Conservation (phyloP, 139 green algal species). For the Pedinophyceae sp. region DNA sequence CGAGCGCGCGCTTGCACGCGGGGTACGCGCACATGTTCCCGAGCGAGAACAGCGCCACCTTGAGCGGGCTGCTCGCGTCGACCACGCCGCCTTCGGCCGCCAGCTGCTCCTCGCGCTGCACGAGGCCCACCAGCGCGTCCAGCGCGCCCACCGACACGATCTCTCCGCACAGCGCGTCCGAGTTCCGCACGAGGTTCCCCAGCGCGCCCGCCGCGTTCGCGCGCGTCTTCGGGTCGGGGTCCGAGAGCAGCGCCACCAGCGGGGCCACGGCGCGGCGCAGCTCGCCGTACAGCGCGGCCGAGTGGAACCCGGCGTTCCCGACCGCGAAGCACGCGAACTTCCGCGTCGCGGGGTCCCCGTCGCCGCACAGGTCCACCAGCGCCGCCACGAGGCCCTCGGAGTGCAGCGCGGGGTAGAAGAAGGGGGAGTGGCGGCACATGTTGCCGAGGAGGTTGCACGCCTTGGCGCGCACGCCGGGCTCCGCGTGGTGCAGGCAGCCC, state of each 20-base stretch:
- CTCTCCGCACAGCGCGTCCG: conserved; percentile 39
- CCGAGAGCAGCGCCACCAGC: conserved; percentile 53
- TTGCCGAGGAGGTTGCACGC: conserved; percentile 84
- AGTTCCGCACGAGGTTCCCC: conserved; percentile 89
- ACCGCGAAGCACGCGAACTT: conserved; percentile 98
- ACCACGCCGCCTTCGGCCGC: conserved; percentile 10
- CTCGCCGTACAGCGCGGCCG: conserved; percentile 53
- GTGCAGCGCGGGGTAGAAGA: conserved; percentile 69
- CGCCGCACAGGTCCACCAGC: conserved; percentile 68
- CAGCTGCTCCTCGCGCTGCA: conserved; percentile 9
- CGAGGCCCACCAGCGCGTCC: conserved; percentile 18
- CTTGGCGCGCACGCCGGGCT: conserved; percentile 59
- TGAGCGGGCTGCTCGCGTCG: conserved; percentile 25
- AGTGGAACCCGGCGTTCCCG: conserved; percentile 84
- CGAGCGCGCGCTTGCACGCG: conserved; percentile 30
- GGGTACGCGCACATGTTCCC: conserved; percentile 71
- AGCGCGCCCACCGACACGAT: conserved; percentile 34
- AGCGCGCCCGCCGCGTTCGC: conserved; percentile 87
- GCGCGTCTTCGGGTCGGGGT: conserved; percentile 70
- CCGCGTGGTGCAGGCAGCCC: conserved; percentile 28
- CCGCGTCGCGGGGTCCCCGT: conserved; percentile 61
- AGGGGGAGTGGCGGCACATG: conserved; percentile 70
- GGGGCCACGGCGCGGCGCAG: conserved; percentile 47
- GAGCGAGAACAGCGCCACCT: conserved; percentile 83
- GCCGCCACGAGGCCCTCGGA: conserved; percentile 34